Evolutionary conservation across 164 flowering plant genomes (phyloP).

Genomic region (Saururus chinensis): DNA sequence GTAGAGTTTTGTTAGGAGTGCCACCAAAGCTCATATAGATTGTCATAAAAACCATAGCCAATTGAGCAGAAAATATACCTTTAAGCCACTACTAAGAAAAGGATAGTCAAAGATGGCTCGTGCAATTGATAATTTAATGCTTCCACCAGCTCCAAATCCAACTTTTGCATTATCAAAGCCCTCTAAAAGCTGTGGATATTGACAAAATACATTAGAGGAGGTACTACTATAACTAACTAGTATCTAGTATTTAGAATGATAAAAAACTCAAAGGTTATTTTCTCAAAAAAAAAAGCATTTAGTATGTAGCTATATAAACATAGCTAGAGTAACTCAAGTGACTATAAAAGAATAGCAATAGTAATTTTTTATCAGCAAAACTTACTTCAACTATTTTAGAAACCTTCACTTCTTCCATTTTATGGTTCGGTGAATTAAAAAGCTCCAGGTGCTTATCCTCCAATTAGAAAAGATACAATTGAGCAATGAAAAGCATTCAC

Average conservation of each 20-base stretch:
- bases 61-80: slow-evolving; percentile 33
- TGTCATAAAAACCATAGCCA: too few relatives aligned
- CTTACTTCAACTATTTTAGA: slow-evolving; percentile 48
- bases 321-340: too few relatives aligned
- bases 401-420: slow-evolving; percentile 35
- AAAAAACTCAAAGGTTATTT: too few relatives aligned
- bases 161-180: slow-evolving; percentile 53
- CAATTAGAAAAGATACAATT: slow-evolving; percentile 5
- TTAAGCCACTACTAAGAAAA: slow-evolving; percentile 51
- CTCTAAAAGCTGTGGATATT: slow-evolving; percentile 46
- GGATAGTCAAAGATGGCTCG: slow-evolving; percentile 77
- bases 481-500: background rate
- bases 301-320: too few relatives aligned
- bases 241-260: background rate
- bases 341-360: background rate
- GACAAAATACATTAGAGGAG: slow-evolving; percentile 2
- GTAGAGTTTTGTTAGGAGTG: background rate
- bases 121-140: slow-evolving; percentile 46
- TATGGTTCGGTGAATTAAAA: slow-evolving; percentile 25
- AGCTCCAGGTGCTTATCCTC: slow-evolving; percentile 53
- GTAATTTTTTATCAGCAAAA: background rate
- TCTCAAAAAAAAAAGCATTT: too few relatives aligned
- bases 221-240: too few relatives aligned
- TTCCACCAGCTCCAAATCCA: slow-evolving; percentile 76
- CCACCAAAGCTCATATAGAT: background rate